Base-by-base conservation (phyloP, 371 early-diverging fungal species). In the Mortierella sp. region DNA sequence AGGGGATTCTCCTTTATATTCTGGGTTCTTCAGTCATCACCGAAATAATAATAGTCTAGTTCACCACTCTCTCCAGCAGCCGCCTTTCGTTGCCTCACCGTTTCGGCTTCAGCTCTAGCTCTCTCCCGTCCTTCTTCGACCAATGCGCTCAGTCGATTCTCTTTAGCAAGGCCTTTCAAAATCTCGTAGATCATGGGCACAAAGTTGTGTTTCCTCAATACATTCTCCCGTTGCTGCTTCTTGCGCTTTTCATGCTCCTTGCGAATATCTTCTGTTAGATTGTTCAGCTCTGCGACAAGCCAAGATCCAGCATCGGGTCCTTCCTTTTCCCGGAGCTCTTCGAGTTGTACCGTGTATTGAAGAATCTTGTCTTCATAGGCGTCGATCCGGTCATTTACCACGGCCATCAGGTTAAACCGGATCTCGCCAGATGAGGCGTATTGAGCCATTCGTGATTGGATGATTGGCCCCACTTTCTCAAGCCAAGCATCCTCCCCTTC, bases 331-430 rank as follows among this genome's bases (percentile, higher is more conserved):
- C 65, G 63, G n/a, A 70, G 57, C 14, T 60, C 21, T 30, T 51
- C 57, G 52, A 81, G 37, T n/a, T 70, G 71, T n/a, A 18, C 64
- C 56, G 87, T 85, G n/a, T 90, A 68, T 30, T 84, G 80, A 18
- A 81, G 81, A 16, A 90, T 83, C 43, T 87, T 83, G 29, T 89
- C 83, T 52, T 86, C 71, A 55, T 87, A 85, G 26, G 82, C 66
- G 51, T 87, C 88, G 46, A 87, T 82, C 45, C 90, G 88, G 66
- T 92, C 92, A 37, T 86, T 84, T 7, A 90, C 91, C 18, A 97
- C 82, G 0, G 96, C 96, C 94, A 97, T 92, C 68, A 97, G 80
- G 75, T 93, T 95, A 70, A 96, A 97, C 55, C 94, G 88, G 46
- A 96, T 87, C 77, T 95, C 95, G 12, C 86, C 81, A 5, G 37